These are phyloP conservation scores for Piloderma croceum DNA, from an alignment of 768 basidiomycete genomes.

Conservation along the genomic window DNA sequence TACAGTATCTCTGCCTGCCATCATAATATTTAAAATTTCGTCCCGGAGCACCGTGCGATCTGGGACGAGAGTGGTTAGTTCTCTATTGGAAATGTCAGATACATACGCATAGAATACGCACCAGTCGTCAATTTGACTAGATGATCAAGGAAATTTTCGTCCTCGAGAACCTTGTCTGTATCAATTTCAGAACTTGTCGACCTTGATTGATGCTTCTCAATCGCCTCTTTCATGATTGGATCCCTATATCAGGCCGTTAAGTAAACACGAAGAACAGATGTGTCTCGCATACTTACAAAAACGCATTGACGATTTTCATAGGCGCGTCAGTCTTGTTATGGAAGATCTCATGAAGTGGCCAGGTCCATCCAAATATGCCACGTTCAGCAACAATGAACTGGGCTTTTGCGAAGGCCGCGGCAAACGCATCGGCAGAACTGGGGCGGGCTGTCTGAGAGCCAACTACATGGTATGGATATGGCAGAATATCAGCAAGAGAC, in stretches of 20 bases:
- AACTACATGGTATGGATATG: slow-evolving; percentile 44
- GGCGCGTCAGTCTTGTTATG: slow-evolving; percentile 40
- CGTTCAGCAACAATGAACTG: slow-evolving; percentile 40
- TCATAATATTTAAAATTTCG: slow-evolving; percentile 27
- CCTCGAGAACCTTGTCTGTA: slow-evolving; percentile 30
- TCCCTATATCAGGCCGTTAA: too few relatives aligned
- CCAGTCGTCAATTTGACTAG: slow-evolving; percentile 46
- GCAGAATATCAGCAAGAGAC: slow-evolving; percentile 44
- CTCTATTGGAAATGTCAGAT: neutral
- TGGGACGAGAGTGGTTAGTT: too few relatives aligned
- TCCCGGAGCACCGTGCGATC: slow-evolving; percentile 46
- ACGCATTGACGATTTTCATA: slow-evolving; percentile 50
- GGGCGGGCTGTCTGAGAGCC: slow-evolving; percentile 9
- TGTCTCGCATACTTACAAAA: too few relatives aligned
- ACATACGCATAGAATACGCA: slow-evolving; percentile 8
- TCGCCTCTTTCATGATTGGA: slow-evolving; percentile 32
- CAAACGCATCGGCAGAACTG: slow-evolving; percentile 43
- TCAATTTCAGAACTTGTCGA: slow-evolving; percentile 15
- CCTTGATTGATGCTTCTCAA: slow-evolving; percentile 34
- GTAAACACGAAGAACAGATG: too few relatives aligned
- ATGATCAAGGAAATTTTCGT: slow-evolving; percentile 51
- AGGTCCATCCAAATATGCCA: slow-evolving; percentile 40
- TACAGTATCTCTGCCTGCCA: slow-evolving; percentile 13
- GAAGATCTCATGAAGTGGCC: slow-evolving; percentile 49
- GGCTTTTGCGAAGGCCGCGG: slow-evolving; percentile 43